These are phyloP conservation scores for Aristolochia fimbriata DNA, from an alignment of 164 flowering plant genomes.

Conservation along the genomic window DNA sequence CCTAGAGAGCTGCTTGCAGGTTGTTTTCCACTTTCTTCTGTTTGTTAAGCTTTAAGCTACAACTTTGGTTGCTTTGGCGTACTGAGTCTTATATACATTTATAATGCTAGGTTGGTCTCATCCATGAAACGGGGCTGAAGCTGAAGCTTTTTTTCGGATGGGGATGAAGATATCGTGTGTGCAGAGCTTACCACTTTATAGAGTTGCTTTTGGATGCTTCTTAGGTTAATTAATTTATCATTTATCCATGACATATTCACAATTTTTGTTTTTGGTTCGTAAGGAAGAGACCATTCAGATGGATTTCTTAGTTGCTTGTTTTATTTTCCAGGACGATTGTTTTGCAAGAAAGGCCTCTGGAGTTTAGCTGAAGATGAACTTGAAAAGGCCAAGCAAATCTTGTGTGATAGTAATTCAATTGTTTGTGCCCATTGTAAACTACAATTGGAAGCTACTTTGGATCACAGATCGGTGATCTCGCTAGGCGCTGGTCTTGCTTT, in stretches of 20 bases:
- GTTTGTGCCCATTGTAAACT: constrained; percentile 22
- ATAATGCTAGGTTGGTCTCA: constrained; percentile 48
- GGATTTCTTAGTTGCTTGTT: not conserved
- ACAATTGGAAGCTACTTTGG: constrained; percentile 16
- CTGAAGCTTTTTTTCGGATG: constrained; percentile 56
- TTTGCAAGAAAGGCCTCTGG: constrained; percentile 22
- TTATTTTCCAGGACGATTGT: constrained; percentile 18
- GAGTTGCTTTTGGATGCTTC: constrained; percentile 51
- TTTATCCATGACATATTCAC: not conserved
- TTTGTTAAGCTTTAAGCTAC: not conserved
- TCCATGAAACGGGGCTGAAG: constrained; percentile 64
- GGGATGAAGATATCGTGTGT: constrained; percentile 54
- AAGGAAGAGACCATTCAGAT: not conserved
- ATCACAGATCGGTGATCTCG: constrained; percentile 20
- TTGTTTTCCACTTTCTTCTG: constrained; percentile 10
- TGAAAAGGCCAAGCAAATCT: constrained; percentile 12
- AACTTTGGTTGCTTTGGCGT: not conserved
- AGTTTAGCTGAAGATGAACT: constrained; percentile 23
- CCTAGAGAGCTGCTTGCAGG: constrained; percentile 92
- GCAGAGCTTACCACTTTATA: constrained; percentile 53
- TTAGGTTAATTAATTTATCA: constrained; percentile 31
- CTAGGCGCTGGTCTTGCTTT: constrained; percentile 6
- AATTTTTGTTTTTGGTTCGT: not conserved
- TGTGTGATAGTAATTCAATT: constrained; percentile 7
- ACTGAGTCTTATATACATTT: not conserved